Percentiles rank a stretch among this genome's conserved stretches.
phyloP scores from a whole-genome alignment of 2,329 filamentous ascomycete genomes.

The Exophiala xenobiotica region DNA sequence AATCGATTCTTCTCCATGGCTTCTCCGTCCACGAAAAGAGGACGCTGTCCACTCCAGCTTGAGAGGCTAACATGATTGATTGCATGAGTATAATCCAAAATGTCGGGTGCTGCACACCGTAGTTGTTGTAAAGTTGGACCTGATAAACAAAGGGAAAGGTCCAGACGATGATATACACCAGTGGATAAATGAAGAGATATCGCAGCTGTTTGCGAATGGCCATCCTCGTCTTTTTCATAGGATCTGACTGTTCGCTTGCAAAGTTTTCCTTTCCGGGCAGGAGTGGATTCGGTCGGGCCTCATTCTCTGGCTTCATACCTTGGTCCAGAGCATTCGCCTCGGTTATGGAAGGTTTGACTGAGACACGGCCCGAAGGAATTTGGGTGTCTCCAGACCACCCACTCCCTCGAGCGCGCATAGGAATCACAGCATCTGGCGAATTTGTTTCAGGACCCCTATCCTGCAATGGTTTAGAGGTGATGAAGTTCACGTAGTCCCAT shows the following conservation, averaged over 20 bases:
- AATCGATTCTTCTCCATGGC: slow-evolving; percentile 55
- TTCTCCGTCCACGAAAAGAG: slow-evolving; percentile 70
- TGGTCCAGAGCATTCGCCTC: background rate
- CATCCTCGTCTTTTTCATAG: slow-evolving; percentile 45
- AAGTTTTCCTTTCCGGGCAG: background rate
- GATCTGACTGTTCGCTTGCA: slow-evolving; percentile 10
- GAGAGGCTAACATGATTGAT: slow-evolving; percentile 60
- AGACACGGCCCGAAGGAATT: background rate
- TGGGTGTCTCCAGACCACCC: slow-evolving; percentile 22
- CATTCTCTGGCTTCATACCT: too few species aligned
- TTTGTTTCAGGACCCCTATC: background rate
- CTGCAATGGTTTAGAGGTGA: slow-evolving; percentile 20
- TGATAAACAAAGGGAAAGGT: slow-evolving; percentile 68
- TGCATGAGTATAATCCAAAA: slow-evolving; percentile 57
- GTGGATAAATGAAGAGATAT: slow-evolving; percentile 72
- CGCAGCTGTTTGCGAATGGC: slow-evolving; percentile 67
- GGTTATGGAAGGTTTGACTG: background rate
- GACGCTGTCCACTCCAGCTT: slow-evolving; percentile 66
- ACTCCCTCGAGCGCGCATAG: slow-evolving; percentile 10
- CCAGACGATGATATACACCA: slow-evolving; percentile 72
- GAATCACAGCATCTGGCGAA: background rate
- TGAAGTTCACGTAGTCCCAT: slow-evolving; percentile 29
- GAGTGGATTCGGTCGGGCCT: background rate
- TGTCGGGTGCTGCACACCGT: slow-evolving; percentile 52
- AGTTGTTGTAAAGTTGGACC: slow-evolving; percentile 58